Evolutionary conservation across 495 filamentous ascomycete species (phyloP).

Genomic region (Tuber melanosporum): DNA sequence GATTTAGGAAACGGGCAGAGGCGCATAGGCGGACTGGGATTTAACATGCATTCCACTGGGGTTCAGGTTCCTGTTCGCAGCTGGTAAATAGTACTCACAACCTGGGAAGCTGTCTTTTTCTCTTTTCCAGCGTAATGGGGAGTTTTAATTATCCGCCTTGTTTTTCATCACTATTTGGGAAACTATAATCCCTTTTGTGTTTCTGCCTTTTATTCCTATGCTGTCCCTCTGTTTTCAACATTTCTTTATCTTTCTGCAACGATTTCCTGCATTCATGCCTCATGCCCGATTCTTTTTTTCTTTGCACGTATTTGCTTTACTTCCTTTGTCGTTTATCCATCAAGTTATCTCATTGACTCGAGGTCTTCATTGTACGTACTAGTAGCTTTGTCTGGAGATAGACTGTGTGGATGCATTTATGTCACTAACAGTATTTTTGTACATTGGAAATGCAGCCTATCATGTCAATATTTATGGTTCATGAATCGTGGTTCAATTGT

Average conservation of each 20-base stretch:
- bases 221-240: background rate
- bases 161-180: background rate
- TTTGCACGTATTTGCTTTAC: background rate
- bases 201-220: background rate
- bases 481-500: background rate
- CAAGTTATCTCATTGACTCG: background rate
- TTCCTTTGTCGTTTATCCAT: background rate
- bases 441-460: background rate
- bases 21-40: conserved; percentile 32
- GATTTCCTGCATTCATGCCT: background rate
- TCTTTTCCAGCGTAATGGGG: conserved; percentile 11
- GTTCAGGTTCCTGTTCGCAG: conserved; percentile 38
- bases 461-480: background rate
- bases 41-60: conserved; percentile 39
- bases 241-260: background rate
- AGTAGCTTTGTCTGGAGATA: background rate
- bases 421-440: conserved; percentile 5
- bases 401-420: background rate
- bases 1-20: conserved; percentile 29
- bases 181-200: background rate
- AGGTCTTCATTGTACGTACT: background rate
- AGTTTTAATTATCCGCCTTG: conserved; percentile 16
- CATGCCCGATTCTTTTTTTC: background rate
- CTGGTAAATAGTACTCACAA: conserved; percentile 24
- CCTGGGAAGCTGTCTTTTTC: conserved; percentile 6